A percentile compares a stretch with the other conserved stretches of the same genome.
phyloP scores from a whole-genome alignment of 495 filamentous ascomycete genomes.

The Penicillium alfredii region DNA sequence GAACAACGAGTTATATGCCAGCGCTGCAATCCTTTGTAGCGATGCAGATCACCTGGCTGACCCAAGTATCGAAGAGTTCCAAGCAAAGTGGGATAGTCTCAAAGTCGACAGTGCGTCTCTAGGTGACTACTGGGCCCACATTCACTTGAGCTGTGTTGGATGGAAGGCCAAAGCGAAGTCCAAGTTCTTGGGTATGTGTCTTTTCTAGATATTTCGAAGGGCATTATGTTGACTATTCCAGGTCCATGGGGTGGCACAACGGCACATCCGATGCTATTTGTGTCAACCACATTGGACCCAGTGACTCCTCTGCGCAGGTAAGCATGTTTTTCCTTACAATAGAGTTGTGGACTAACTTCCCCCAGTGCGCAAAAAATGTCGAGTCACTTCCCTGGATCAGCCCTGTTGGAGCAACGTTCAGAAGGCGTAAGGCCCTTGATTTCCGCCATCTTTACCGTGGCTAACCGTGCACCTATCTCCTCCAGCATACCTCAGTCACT shows the following conservation, averaged over 20 bases:
- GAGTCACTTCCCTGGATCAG: slow-evolving; percentile 45
- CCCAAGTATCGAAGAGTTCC: slow-evolving; percentile 40
- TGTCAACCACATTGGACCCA: slow-evolving; percentile 55
- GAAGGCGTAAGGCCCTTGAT: slow-evolving; percentile 41
- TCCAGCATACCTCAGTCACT: slow-evolving; percentile 42
- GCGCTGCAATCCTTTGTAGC: slow-evolving; percentile 55
- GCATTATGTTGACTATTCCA: slow-evolving; percentile 7
- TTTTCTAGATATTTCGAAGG: background rate
- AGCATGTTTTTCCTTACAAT: background rate
- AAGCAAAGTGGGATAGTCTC: slow-evolving; percentile 39
- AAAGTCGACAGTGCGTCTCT: slow-evolving; percentile 40
- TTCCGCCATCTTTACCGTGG: too few species aligned
- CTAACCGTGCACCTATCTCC: background rate
- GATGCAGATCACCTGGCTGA: slow-evolving; percentile 47
- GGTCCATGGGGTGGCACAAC: slow-evolving; percentile 35
- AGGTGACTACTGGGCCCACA: slow-evolving; percentile 54
- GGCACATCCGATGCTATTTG: slow-evolving; percentile 53
- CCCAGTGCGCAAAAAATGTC: slow-evolving; percentile 49
- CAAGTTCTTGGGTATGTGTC: slow-evolving; percentile 40
- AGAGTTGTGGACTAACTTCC: too few species aligned
- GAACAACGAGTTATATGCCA: slow-evolving; percentile 36
- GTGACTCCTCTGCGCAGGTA: slow-evolving; percentile 49
- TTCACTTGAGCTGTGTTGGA: slow-evolving; percentile 51
- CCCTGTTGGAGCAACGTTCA: slow-evolving; percentile 46
- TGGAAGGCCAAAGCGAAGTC: slow-evolving; percentile 55